Evolutionary conservation across 2,329 filamentous ascomycete genomes (phyloP).

Genomic region (Colletotrichum sidae): DNA sequence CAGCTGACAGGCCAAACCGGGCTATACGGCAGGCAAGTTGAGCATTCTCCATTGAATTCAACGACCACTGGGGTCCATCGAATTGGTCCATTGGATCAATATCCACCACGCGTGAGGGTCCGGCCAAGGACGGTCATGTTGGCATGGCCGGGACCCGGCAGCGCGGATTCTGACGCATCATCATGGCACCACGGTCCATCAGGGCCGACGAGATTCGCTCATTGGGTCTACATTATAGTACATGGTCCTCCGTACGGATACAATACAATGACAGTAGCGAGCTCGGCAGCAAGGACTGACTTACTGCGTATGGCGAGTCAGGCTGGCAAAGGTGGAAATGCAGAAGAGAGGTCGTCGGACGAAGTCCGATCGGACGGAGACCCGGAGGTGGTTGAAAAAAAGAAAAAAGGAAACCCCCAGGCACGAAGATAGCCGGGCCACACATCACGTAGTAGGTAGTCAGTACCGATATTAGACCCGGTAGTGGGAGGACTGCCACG

Average conservation of each 20-base stretch:
- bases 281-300: too few relatives aligned
- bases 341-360: constrained; percentile 8
- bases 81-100: background rate
- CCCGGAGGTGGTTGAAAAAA: background rate
- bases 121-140: constrained; percentile 5
- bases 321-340: background rate
- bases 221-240: background rate
- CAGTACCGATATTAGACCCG: constrained; percentile 17
- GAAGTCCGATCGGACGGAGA: constrained; percentile 21
- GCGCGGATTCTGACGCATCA: constrained; percentile 12
- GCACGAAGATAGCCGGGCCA: too few relatives aligned
- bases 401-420: too few relatives aligned
- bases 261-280: too few relatives aligned
- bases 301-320: constrained; percentile 19
- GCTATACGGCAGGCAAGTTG: constrained; percentile 7
- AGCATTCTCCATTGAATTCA: background rate
- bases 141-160: constrained; percentile 19
- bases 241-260: background rate
- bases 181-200: constrained; percentile 3
- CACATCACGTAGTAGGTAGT: constrained; percentile 1
- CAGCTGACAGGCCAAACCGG: constrained; percentile 7
- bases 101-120: background rate
- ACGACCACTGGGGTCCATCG: constrained; percentile 22
- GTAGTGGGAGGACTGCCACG: constrained; percentile 2
- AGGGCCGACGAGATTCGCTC: background rate